Percentiles rank a stretch among this genome's conserved stretches.
Evolutionary conservation across 2,329 filamentous ascomycete species (phyloP).

Genomic region (Talaromyces sp.): DNA sequence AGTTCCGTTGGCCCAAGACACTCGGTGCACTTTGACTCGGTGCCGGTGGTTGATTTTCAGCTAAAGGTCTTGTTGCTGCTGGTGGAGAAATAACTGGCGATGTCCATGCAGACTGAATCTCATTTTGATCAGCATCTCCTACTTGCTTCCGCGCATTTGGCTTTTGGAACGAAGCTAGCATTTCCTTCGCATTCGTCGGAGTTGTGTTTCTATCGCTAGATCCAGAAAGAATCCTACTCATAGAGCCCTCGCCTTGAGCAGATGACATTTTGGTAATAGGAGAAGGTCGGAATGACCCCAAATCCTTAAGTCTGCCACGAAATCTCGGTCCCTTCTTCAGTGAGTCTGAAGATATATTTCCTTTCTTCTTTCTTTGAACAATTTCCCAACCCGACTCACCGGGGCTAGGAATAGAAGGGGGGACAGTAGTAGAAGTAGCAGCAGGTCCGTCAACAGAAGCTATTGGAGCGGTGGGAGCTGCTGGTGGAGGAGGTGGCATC

Average conservation of each 20-base stretch:
- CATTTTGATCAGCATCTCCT: slow-evolving; percentile 21
- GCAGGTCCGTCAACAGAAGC: slow-evolving; percentile 1
- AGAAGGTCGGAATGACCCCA: slow-evolving; percentile 23
- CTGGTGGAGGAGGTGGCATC: slow-evolving; percentile 22
- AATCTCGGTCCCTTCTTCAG: slow-evolving; percentile 18
- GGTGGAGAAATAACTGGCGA: slow-evolving; percentile 29
- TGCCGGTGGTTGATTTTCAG: slow-evolving; percentile 18
- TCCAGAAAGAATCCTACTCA: slow-evolving; percentile 23
- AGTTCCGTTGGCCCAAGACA: slow-evolving; percentile 18
- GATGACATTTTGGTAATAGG: slow-evolving; percentile 25
- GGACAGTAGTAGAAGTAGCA: neutral
- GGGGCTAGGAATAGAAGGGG: neutral
- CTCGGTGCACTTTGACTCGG: slow-evolving; percentile 8
- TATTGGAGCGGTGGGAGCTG: slow-evolving; percentile 15
- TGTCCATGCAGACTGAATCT: slow-evolving; percentile 35
- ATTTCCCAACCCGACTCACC: slow-evolving; percentile 33
- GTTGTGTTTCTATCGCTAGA: slow-evolving; percentile 21
- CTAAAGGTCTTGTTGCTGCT: slow-evolving; percentile 19
- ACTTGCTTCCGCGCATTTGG: slow-evolving; percentile 28
- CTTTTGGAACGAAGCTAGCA: slow-evolving; percentile 38
- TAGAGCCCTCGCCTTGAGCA: slow-evolving; percentile 31
- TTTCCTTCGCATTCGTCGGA: slow-evolving; percentile 37
- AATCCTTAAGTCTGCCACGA: slow-evolving; percentile 13
- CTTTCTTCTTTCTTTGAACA: slow-evolving; percentile 24
- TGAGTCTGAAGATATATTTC: slow-evolving; percentile 4